A percentile compares a stretch with the other conserved stretches of the same genome.
phyloP scores from a whole-genome alignment of 2,329 filamentous ascomycete genomes.

The Aspergillus amoenus region DNA sequence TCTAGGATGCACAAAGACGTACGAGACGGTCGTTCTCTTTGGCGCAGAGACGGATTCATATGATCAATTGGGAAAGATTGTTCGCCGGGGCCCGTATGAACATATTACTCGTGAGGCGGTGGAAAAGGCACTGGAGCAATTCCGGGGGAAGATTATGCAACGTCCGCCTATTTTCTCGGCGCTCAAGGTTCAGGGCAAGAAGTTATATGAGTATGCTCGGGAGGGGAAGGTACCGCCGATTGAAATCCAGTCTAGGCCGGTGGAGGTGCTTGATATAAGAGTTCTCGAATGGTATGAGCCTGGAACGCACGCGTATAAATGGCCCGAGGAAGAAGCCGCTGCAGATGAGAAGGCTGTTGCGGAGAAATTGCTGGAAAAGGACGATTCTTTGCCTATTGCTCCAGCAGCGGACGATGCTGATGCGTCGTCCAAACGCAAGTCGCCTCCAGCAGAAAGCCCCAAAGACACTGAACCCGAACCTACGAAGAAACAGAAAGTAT shows the following conservation, averaged over 20 bases:
- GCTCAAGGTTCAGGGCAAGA: constrained; percentile 88
- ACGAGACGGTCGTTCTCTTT: constrained; percentile 86
- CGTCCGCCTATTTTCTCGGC: constrained; percentile 91
- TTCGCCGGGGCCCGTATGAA: constrained; percentile 71
- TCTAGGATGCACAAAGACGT: constrained; percentile 85
- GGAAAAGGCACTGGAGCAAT: constrained; percentile 71
- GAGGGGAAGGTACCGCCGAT: constrained; percentile 83
- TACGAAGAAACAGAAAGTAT: constrained; percentile 34
- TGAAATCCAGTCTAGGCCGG: constrained; percentile 77
- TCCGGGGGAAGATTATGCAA: constrained; percentile 83
- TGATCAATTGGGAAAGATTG: constrained; percentile 79
- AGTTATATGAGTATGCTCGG: constrained; percentile 91
- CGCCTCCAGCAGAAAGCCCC: constrained; percentile 26
- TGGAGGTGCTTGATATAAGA: constrained; percentile 75
- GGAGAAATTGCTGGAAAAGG: constrained; percentile 60
- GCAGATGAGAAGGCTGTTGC: constrained; percentile 73
- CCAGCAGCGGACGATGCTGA: constrained; percentile 27
- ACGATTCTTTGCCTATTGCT: constrained; percentile 24
- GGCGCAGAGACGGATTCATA: constrained; percentile 92
- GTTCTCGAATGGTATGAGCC: constrained; percentile 81
- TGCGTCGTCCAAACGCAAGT: constrained; percentile 35
- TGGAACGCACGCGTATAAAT: constrained; percentile 74
- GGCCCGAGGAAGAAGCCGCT: constrained; percentile 76
- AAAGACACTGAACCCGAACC: constrained; percentile 13
- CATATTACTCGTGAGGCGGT: constrained; percentile 79